These are phyloP conservation scores for Fusarium sororula DNA, from an alignment of 2,329 filamentous ascomycete genomes.

Conservation along the genomic window DNA sequence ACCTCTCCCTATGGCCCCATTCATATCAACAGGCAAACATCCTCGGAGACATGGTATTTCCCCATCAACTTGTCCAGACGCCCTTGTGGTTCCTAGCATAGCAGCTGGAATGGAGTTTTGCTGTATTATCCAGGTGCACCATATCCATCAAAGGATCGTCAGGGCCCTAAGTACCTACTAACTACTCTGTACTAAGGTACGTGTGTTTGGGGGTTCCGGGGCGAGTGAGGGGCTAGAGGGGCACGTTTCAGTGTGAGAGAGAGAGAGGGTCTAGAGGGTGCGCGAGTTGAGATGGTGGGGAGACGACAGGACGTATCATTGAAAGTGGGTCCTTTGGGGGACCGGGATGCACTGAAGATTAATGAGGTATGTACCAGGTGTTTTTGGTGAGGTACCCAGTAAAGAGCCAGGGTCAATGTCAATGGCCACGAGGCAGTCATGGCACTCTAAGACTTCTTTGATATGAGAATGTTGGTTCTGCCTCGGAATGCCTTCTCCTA, in stretches of 20 bases:
- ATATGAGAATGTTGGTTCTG: conserved; percentile 14
- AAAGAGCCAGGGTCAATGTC: conserved; percentile 4
- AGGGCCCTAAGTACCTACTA: conserved; percentile 25
- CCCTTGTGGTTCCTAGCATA: background rate
- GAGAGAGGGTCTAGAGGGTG: background rate
- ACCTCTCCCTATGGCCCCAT: background rate
- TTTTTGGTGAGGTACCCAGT: background rate
- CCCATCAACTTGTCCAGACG: background rate
- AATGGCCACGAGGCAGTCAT: conserved; percentile 13
- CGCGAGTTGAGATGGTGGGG: conserved; percentile 14
- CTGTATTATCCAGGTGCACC: conserved; percentile 23
- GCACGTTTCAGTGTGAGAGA: conserved; percentile 36
- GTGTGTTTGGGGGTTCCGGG: conserved; percentile 17
- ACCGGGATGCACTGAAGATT: background rate
- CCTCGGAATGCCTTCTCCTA: conserved; percentile 2
- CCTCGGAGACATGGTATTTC: background rate
- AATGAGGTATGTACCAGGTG: background rate
- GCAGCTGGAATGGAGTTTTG: background rate
- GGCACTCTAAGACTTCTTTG: background rate
- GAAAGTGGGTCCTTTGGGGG: conserved; percentile 13
- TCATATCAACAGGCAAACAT: background rate
- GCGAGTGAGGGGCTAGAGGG: conserved; percentile 21
- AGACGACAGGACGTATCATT: conserved; percentile 18
- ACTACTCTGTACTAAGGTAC: too few relatives aligned
- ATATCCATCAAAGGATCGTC: conserved; percentile 33